phyloP scores from a whole-genome alignment of 371 early-diverging fungal genomes.

The Globomyces sp. region DNA sequence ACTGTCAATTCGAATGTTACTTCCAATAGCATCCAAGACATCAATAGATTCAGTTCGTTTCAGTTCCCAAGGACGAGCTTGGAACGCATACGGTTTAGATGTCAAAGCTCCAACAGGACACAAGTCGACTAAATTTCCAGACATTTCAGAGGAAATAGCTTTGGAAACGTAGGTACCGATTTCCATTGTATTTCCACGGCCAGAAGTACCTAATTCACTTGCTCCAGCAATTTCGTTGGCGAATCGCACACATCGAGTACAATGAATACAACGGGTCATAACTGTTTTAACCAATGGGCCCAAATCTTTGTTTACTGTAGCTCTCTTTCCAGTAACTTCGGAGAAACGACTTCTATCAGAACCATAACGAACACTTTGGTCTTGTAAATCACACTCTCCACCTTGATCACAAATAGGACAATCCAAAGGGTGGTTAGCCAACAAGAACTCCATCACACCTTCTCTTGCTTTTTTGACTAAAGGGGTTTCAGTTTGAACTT shows the following conservation, averaged over 20 bases:
- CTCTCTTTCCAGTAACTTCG: conserved; percentile 87
- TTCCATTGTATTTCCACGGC: conserved; percentile 97
- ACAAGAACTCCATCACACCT: conserved; percentile 97
- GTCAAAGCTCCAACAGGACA: conserved; percentile 98
- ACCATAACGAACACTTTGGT: conserved; percentile 95
- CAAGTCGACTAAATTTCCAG: conserved; percentile 95
- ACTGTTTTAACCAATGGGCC: conserved; percentile 95
- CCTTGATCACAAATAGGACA: conserved; percentile 98
- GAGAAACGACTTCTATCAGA: conserved; percentile 88
- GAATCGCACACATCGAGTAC: conserved; percentile 98
- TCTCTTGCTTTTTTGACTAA: conserved; percentile 96
- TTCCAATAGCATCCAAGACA: conserved; percentile 91
- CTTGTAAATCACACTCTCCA: conserved; percentile 98
- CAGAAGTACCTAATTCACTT: conserved; percentile 91
- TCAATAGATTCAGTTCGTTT: conserved; percentile 94
- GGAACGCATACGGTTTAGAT: conserved; percentile 94
- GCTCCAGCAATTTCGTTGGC: conserved; percentile 97
- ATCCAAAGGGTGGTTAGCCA: conserved; percentile 97
- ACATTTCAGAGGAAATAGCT: conserved; percentile 90
- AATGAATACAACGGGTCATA: conserved; percentile 98
- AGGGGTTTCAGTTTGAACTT: conserved; percentile 90
- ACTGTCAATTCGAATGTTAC: conserved; percentile 93
- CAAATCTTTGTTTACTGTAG: conserved; percentile 95
- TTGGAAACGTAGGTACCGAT: conserved; percentile 94
- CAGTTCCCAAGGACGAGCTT: conserved; percentile 95